Percentiles rank a stretch among this genome's conserved stretches.
Conservation (phyloP, 768 basidiomycete genomes). For the Macrolepiota albuminosa region DNA sequence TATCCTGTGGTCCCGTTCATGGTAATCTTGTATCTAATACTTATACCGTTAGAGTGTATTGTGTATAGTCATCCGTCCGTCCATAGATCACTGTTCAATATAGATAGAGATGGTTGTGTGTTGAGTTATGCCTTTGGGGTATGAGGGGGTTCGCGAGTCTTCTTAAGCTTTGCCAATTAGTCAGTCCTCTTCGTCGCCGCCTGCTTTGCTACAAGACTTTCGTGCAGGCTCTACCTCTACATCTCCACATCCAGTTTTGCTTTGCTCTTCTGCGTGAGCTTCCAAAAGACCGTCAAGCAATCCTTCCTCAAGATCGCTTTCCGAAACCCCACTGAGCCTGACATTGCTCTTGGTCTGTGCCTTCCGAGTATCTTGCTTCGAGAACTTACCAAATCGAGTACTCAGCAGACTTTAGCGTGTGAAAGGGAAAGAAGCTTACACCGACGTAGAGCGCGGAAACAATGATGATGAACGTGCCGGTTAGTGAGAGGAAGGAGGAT, state of each 20-base stretch:
- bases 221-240: background rate
- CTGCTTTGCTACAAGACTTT: background rate
- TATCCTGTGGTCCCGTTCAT: background rate
- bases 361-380: slow-evolving; percentile 4
- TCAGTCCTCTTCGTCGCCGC: background rate
- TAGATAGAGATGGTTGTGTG: background rate
- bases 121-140: background rate
- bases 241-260: background rate
- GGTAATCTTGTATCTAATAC: background rate
- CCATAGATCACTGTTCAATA: background rate
- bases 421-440: slow-evolving; percentile 31
- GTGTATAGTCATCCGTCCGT: background rate
- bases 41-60: background rate
- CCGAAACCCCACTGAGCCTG: slow-evolving; percentile 3
- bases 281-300: slow-evolving; percentile 5
- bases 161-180: background rate
- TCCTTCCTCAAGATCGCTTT: slow-evolving; percentile 11
- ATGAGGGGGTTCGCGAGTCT: background rate
- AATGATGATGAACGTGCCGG: slow-evolving; percentile 65
- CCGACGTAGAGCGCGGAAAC: slow-evolving; percentile 60
- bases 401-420: background rate
- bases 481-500: slow-evolving; percentile 53
- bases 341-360: slow-evolving; percentile 3
- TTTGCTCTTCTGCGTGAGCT: background rate
- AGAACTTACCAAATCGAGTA: background rate